Conservation (phyloP, 2,329 filamentous ascomycete species). For the Colletotrichum orchidophilum region DNA sequence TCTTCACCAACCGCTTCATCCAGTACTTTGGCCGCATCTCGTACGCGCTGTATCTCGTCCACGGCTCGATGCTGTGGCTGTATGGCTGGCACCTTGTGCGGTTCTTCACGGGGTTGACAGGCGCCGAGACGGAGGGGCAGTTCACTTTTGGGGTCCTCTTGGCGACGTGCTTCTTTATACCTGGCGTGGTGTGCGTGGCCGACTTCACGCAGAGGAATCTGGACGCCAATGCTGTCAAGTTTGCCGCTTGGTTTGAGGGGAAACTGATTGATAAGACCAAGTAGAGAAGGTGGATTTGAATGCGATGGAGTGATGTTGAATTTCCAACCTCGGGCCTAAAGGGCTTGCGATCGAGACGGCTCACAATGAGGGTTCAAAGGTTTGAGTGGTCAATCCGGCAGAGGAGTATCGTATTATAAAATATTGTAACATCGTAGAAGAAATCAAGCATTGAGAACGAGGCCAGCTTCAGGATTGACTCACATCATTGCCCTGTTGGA, state of each 20-base stretch:
- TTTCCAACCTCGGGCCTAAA: background rate
- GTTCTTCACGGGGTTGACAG: constrained; percentile 8
- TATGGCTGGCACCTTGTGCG: constrained; percentile 49
- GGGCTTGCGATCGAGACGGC: background rate
- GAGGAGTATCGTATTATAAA: background rate
- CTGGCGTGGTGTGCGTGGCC: constrained; percentile 9
- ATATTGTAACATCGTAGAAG: background rate
- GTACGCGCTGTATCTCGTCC: constrained; percentile 70
- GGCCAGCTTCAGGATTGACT: too few relatives aligned
- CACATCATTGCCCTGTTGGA: background rate
- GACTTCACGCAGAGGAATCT: constrained; percentile 21
- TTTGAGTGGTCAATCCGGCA: background rate
- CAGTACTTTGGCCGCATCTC: constrained; percentile 72
- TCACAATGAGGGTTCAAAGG: background rate
- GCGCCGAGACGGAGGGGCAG: background rate
- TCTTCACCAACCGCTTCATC: constrained; percentile 67
- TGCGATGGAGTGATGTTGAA: background rate
- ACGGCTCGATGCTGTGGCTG: constrained; percentile 68
- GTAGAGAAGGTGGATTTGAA: background rate
- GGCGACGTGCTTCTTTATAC: constrained; percentile 3
- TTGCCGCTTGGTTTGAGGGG: constrained; percentile 20
- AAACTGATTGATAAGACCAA: constrained; percentile 1
- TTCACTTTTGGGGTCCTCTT: background rate
- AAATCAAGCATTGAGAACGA: background rate
- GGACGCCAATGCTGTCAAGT: constrained; percentile 8